Conservation (phyloP, 164 flowering plant genomes). For the Protea cynaroides region DNA sequence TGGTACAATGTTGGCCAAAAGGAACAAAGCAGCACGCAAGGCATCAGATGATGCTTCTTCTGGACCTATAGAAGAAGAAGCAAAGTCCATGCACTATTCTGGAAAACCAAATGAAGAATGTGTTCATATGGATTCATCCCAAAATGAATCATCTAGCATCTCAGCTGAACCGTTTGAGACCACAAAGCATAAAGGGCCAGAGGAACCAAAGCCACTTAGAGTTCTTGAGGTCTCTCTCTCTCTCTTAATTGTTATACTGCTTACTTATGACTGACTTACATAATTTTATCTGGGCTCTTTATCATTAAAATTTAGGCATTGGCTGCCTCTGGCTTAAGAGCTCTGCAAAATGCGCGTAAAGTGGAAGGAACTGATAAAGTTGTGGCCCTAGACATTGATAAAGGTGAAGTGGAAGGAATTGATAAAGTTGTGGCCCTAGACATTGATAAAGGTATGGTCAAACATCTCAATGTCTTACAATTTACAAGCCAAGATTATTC, state of each 20-base stretch:
- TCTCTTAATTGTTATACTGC: neutral
- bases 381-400: constrained; percentile 91
- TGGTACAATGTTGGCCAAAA: constrained; percentile 45
- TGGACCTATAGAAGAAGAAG: constrained; percentile 30
- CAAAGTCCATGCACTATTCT: constrained; percentile 7
- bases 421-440: constrained; percentile 92
- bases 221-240: constrained; percentile 77
- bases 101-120: constrained; percentile 49
- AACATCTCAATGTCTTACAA: constrained; percentile 1
- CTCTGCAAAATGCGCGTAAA: constrained; percentile 93
- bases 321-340: constrained; percentile 96
- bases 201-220: constrained; percentile 66
- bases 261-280: neutral
- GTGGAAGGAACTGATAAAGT: constrained; percentile 88
- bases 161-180: constrained; percentile 30
- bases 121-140: constrained; percentile 27
- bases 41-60: constrained; percentile 25
- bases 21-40: constrained; percentile 32
- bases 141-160: constrained; percentile 28
- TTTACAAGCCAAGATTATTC: neutral
- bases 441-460: constrained; percentile 72
- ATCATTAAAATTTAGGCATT: constrained; percentile 51
- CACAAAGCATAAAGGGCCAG: constrained; percentile 31
- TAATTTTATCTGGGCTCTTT: neutral
- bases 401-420: constrained; percentile 90